Conservation (phyloP, 176 grass and related monocot species). For the Carex pumila region DNA sequence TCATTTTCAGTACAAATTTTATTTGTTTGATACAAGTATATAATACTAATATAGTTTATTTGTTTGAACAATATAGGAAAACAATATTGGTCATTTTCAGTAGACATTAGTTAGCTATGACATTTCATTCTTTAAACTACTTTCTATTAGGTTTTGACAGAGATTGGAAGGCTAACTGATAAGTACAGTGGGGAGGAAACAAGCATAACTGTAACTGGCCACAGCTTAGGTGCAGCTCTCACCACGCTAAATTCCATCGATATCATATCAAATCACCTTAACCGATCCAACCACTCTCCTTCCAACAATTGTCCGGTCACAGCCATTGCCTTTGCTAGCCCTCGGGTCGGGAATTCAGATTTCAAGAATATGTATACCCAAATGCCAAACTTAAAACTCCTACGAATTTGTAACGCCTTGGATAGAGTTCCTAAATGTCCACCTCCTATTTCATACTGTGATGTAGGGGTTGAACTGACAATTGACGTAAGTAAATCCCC, state of each 20-base stretch:
- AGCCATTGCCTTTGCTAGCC: conserved; percentile 60
- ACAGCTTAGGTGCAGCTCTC: conserved; percentile 76
- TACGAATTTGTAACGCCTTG: conserved; percentile 43
- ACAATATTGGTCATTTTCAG: too few species aligned
- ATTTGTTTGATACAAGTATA: neutral
- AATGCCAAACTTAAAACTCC: conserved; percentile 39
- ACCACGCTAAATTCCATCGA: conserved; percentile 68
- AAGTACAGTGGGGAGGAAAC: conserved; percentile 60
- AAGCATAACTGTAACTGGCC: conserved; percentile 82
- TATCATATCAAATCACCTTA: conserved; percentile 53
- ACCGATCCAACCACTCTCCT: conserved; percentile 9
- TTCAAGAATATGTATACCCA: conserved; percentile 49
- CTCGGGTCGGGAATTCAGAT: conserved; percentile 52
- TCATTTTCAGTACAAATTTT: neutral
- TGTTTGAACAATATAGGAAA: too few species aligned
- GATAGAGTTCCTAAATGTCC: conserved; percentile 75
- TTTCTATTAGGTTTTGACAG: conserved; percentile 55
- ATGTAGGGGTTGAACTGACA: conserved; percentile 47
- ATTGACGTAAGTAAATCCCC: conserved; percentile 64
- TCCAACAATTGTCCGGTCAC: conserved; percentile 23
- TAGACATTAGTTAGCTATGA: neutral
- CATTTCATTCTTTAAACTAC: neutral
- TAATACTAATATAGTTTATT: too few species aligned
- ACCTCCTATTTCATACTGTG: conserved; percentile 36
- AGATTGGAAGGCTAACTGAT: conserved; percentile 51